Percentiles rank a stretch among this genome's conserved stretches.
Conservation (phyloP, 805 yeast species). For the Torulaspora franciscae region DNA sequence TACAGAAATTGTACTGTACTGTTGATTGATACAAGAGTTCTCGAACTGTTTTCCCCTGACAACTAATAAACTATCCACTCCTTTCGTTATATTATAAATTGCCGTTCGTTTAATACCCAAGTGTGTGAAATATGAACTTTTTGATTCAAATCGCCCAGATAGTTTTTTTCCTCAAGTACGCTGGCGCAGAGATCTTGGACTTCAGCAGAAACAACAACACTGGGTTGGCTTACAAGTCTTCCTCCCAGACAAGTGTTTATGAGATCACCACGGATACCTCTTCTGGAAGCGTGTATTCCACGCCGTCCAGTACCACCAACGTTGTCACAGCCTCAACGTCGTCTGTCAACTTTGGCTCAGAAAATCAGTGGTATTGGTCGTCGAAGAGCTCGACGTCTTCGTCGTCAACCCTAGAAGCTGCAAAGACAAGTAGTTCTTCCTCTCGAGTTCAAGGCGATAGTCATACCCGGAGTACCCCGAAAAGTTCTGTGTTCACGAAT, state of each 20-base stretch:
- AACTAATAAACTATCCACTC: constrained; percentile 8
- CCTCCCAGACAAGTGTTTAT: background rate
- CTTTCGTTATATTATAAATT: constrained; percentile 2
- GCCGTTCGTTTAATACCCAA: background rate
- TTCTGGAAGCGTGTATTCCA: background rate
- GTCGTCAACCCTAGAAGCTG: background rate
- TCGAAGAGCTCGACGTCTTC: background rate
- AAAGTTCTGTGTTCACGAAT: background rate
- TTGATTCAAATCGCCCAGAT: background rate
- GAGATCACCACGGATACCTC: background rate
- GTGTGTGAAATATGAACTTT: background rate
- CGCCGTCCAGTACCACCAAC: constrained; percentile 1
- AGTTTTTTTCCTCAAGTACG: background rate
- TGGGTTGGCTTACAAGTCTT: background rate
- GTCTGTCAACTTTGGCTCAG: background rate
- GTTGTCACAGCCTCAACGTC: constrained; percentile 4
- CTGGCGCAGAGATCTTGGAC: constrained; percentile 1
- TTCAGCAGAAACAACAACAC: background rate
- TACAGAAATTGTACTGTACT: background rate
- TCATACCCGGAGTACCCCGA: background rate
- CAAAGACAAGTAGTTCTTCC: background rate
- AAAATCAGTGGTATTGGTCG: background rate
- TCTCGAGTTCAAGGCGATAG: background rate
- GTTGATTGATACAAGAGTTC: background rate
- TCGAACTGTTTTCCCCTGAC: background rate